phyloP scores from a whole-genome alignment of 805 yeast genomes.

The Cyberlindnera japonica region DNA sequence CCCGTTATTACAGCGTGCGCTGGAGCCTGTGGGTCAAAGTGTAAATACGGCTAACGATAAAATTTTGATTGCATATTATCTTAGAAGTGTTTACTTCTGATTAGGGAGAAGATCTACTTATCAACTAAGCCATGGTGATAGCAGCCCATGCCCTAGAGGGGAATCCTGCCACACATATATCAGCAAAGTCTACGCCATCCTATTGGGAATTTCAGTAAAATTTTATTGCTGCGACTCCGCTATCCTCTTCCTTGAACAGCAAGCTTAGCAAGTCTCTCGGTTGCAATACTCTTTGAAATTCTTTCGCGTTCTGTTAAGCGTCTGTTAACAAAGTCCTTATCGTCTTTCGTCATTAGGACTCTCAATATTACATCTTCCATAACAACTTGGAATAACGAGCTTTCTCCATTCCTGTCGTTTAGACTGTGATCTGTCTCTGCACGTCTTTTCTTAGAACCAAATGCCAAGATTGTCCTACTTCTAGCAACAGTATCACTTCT shows the following conservation, averaged over 20 bases:
- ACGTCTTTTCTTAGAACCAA: conserved; percentile 58
- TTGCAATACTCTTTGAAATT: conserved; percentile 30
- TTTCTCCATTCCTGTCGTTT: conserved; percentile 36
- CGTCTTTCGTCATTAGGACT: conserved; percentile 63
- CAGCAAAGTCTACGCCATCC: too few relatives aligned
- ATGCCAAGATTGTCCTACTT: conserved; percentile 65
- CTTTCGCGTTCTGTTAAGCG: conserved; percentile 61
- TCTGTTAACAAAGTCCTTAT: conserved; percentile 52
- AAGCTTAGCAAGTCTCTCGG: conserved; percentile 29
- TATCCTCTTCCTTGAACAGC: conserved; percentile 15
- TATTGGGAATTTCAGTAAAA: too few relatives aligned
- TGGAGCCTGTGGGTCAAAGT: conserved; percentile 8
- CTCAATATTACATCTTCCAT: conserved; percentile 73
- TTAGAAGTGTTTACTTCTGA: too few relatives aligned
- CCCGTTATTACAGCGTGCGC: conserved; percentile 10
- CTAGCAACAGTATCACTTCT: conserved; percentile 52
- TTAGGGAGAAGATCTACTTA: too few relatives aligned
- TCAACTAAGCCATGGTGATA: too few relatives aligned
- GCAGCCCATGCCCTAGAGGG: too few relatives aligned
- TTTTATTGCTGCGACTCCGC: not conserved
- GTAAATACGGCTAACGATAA: not conserved
- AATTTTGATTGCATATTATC: too few relatives aligned
- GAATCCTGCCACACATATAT: too few relatives aligned
- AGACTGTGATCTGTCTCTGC: conserved; percentile 44
- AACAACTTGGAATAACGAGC: conserved; percentile 33